Percentiles rank a stretch among this genome's conserved stretches.
Evolutionary conservation across 108 stramenopile species (phyloP).

Genomic region (Nitzschia palea): DNA sequence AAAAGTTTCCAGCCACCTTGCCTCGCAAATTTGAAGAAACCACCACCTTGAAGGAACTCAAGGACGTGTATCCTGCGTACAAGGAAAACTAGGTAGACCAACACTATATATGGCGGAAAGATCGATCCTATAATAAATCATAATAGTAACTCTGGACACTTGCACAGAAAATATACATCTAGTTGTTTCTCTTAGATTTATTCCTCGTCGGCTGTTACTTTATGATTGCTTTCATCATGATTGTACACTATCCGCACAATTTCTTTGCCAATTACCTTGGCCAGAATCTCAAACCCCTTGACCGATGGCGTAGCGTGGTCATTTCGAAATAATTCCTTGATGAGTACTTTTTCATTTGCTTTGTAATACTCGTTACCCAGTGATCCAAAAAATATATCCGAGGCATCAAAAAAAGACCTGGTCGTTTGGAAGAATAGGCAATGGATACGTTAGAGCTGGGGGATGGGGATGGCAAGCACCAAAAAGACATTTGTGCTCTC

Average conservation of each 20-base stretch:
- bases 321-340: slow-evolving; percentile 29
- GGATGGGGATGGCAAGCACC: no score
- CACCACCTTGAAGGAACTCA: slow-evolving; percentile 37
- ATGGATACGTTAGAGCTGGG: no score
- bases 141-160: no score
- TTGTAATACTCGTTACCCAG: slow-evolving; percentile 29
- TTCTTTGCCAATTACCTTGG: slow-evolving; percentile 23
- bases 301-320: slow-evolving; percentile 30
- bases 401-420: slow-evolving; percentile 41
- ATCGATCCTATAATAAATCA: no score
- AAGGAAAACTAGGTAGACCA: slow-evolving; percentile 39
- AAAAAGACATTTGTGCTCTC: no score
- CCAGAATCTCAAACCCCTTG: slow-evolving; percentile 27
- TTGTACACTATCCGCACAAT: slow-evolving; percentile 26
- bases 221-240: slow-evolving; percentile 25
- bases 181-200: no score
- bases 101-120: neutral
- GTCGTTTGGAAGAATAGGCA: no score
- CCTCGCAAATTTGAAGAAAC: slow-evolving; percentile 35
- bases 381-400: slow-evolving; percentile 32
- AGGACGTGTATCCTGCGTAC: slow-evolving; percentile 55
- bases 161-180: no score
- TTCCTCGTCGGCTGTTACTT: slow-evolving; percentile 13
- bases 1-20: slow-evolving; percentile 23
- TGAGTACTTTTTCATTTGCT: slow-evolving; percentile 7